phyloP scores from a whole-genome alignment of 305 asterid genomes.

The Stenogyne calaminthoides region DNA sequence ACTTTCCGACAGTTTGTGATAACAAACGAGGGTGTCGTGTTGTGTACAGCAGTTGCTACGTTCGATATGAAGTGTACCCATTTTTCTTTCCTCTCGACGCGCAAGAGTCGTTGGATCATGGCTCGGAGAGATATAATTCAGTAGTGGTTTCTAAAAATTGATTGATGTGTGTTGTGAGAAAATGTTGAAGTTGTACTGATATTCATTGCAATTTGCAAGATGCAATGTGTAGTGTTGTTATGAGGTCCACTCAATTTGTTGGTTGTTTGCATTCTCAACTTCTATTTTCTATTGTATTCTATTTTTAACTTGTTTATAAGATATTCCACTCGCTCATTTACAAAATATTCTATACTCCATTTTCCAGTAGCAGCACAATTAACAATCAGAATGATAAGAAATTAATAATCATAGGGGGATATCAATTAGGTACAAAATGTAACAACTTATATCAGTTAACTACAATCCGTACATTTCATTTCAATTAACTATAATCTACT shows the following conservation, averaged over 20 bases:
- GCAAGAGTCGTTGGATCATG: slow-evolving; percentile 8
- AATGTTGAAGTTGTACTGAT: not conserved
- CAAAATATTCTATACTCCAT: not conserved
- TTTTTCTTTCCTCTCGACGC: slow-evolving; percentile 70
- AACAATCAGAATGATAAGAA: not conserved
- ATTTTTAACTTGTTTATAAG: not conserved
- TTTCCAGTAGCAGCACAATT: not conserved
- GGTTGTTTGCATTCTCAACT: not conserved
- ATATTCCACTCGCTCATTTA: not conserved
- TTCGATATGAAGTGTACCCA: slow-evolving; percentile 77
- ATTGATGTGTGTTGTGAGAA: slow-evolving; percentile 8
- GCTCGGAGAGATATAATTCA: slow-evolving; percentile 3
- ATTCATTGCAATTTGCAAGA: not conserved
- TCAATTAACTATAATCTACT: too few relatives aligned
- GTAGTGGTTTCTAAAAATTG: slow-evolving; percentile 18
- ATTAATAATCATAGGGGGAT: too few relatives aligned
- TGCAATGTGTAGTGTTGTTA: not conserved
- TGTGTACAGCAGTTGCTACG: slow-evolving; percentile 66
- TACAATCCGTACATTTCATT: too few relatives aligned
- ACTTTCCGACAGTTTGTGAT: slow-evolving; percentile 43
- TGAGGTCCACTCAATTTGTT: slow-evolving; percentile 3
- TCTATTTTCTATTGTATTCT: not conserved
- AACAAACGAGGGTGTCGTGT: slow-evolving; percentile 71
- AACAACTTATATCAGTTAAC: too few relatives aligned
- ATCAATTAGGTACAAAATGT: too few relatives aligned